These are phyloP conservation scores for Monosporascus ibericus DNA, from an alignment of 2,329 filamentous ascomycete genomes.

Conservation along the genomic window DNA sequence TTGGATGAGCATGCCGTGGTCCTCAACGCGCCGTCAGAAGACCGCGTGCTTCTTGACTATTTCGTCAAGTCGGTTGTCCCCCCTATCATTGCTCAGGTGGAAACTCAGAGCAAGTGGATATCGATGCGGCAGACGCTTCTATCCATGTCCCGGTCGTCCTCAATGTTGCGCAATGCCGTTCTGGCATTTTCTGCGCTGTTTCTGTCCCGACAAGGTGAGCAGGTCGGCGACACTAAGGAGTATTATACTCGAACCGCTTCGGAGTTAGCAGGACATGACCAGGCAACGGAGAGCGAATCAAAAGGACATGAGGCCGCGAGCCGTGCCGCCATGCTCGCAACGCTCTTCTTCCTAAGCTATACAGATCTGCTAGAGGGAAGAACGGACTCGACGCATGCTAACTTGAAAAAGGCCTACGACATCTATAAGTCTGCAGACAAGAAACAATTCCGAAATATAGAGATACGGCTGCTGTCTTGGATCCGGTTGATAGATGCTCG, in stretches of 20 bases:
- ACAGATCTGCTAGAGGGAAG: slow-evolving; percentile 40
- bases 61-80: slow-evolving; percentile 43
- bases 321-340: slow-evolving; percentile 34
- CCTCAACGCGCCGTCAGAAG: slow-evolving; percentile 21
- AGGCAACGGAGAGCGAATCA: slow-evolving; percentile 19
- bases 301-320: slow-evolving; percentile 1
- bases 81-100: slow-evolving; percentile 46
- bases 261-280: slow-evolving; percentile 23
- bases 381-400: slow-evolving; percentile 40
- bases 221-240: slow-evolving; percentile 26
- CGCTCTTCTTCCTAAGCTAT: slow-evolving; percentile 49
- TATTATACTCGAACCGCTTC: slow-evolving; percentile 31
- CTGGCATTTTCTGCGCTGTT: slow-evolving; percentile 45
- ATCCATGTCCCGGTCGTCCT: slow-evolving; percentile 39
- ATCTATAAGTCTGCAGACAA: slow-evolving; percentile 38
- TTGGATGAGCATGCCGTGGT: slow-evolving; percentile 14
- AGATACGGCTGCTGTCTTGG: slow-evolving; percentile 47
- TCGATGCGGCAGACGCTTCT: slow-evolving; percentile 42
- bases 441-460: slow-evolving; percentile 29
- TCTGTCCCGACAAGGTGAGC: slow-evolving; percentile 30
- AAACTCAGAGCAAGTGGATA: slow-evolving; percentile 46
- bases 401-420: slow-evolving; percentile 43
- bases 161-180: slow-evolving; percentile 41
- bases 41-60: slow-evolving; percentile 38
- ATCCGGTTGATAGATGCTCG: slow-evolving; percentile 48